Conservation (phyloP, 2,329 filamentous ascomycete genomes). For the Botrytis cinerea region DNA sequence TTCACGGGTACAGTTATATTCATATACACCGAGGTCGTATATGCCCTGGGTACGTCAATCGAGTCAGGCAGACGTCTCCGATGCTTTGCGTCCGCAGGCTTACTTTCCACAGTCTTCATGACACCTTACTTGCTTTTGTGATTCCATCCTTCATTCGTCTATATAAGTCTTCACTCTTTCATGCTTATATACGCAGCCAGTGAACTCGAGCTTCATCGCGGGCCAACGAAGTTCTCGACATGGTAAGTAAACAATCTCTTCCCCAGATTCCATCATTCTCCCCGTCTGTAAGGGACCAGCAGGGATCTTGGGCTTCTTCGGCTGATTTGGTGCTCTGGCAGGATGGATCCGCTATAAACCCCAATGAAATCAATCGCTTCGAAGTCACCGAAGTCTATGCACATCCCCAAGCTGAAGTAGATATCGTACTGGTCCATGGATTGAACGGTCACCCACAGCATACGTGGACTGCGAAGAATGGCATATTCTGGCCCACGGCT, state of each 20-base stretch:
- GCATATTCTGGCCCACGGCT: slow-evolving; percentile 69
- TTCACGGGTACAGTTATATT: slow-evolving; percentile 22
- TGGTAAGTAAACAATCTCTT: slow-evolving; percentile 15
- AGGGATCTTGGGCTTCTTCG: neutral
- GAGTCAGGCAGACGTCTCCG: slow-evolving; percentile 19
- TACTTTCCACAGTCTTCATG: slow-evolving; percentile 7
- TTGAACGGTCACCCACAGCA: slow-evolving; percentile 65
- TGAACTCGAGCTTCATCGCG: slow-evolving; percentile 16
- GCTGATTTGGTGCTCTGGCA: slow-evolving; percentile 10
- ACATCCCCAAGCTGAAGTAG: slow-evolving; percentile 59
- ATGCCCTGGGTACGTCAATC: slow-evolving; percentile 10
- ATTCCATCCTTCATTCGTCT: slow-evolving; percentile 18
- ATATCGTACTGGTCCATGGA: slow-evolving; percentile 72
- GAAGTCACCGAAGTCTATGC: slow-evolving; percentile 61
- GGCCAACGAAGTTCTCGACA: slow-evolving; percentile 19
- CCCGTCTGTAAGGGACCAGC: slow-evolving; percentile 8
- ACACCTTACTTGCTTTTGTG: slow-evolving; percentile 4
- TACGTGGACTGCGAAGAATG: slow-evolving; percentile 59
- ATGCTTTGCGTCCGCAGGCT: slow-evolving; percentile 12
- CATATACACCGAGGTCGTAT: slow-evolving; percentile 14
- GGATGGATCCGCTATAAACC: slow-evolving; percentile 52
- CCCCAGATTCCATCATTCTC: slow-evolving; percentile 2
- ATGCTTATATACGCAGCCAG: slow-evolving; percentile 19
- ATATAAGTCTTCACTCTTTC: slow-evolving; percentile 19
- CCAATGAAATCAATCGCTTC: slow-evolving; percentile 51